Evolutionary conservation across 225 moss, liverwort and hornwort genomes (phyloP), one percentile per base, ranked within the genome.

Genomic region (Rhytidiadelphus loreus): DNA sequence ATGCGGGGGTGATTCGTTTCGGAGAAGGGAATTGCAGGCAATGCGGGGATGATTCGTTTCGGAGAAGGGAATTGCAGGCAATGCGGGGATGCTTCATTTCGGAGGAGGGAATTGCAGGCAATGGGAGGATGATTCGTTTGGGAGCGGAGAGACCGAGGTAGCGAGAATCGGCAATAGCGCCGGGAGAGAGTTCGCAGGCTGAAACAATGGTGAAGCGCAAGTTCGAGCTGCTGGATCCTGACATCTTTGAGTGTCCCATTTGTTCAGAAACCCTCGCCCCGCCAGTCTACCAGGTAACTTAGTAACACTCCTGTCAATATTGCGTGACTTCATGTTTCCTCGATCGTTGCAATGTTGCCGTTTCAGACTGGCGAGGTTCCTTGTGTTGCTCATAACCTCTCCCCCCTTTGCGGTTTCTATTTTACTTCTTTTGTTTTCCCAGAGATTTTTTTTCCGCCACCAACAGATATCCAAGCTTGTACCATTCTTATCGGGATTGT

Each of bases 241-340:
- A 80, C 30, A 43, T 43, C 60, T 6, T 80, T 12, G 43, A 80
- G 8, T 30, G 60, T 60, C 60, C 80, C 30, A 80, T 80, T 41
- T 43, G 60, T 43, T 14, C 80, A 19, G 43, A 80, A 43, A 3
- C 8, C 5, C 59, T 80, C 8, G 41, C 41, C 30, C 18, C 19
- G 30, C 60, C 30, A 39, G 41, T 60, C 20, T 43, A 29, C 19
- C 43, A 80, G 20, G 30, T 60, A 41, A 43, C 43, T 39, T 59
- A 12, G 2, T 3, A 19, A 7, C 43, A 1, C 5, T 58, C 18
- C 18, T 58, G 0, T 19, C 39, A 0, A 29, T 41, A 0, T 0
- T 16, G 39, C 12, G 3, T 30, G 41, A 30, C 6, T 43, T 80
- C 39, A 29, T 59, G 30, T 20, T 28, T 30, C 43, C 60, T 60